Evolutionary conservation across 176 grass and related monocot genomes (phyloP), one percentile per base, ranked within the genome.

Genomic region (Rhynchospora pubera): DNA sequence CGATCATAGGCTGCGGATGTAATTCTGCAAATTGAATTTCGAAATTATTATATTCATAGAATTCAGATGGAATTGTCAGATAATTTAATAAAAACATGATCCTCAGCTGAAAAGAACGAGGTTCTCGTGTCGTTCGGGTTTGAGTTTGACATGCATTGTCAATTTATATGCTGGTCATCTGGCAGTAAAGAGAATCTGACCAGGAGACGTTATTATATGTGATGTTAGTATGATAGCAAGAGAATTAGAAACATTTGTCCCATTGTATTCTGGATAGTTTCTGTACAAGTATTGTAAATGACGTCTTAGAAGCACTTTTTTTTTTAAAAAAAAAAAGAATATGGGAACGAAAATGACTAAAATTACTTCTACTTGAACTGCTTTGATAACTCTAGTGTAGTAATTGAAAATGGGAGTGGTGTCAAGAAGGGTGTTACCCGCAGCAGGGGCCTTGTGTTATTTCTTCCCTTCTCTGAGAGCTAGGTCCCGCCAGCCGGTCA

Each of bases 401-500:
- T 70, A 77, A 48, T 77, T 77, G 16, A 85, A 82, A 84, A 90
- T 90, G 88, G 91, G 89, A 78, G 91, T 93, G 70, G 73, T 93
- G 24, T 91, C 91, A 57, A 87, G 86, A 79, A 89, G 69, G 58
- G 87, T 93, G 63, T 28, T 91, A 62, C 91, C 89, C 4, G 89
- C 83, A 28, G 90, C 85, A 59, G 93, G 86, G 57, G 86, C 81
- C 58, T 79, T 97, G 44, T 97, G 91, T 85, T 97, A 92, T 66
- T 91, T 97, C 83, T 97, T 88, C 77, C 93, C 93, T 6, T 80
- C 57, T 9, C 80, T 97, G 77, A 84, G 89, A 66, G 78, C 91
- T 19, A 85, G 93, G 14, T 97, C 93, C 69, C 86, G 93, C 34
- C 91, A 93, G 58, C 93, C 93, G 5, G 91, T 97, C 23, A 97